Conservation (phyloP, 495 filamentous ascomycete species). For the Daldinia caldariorum region DNA sequence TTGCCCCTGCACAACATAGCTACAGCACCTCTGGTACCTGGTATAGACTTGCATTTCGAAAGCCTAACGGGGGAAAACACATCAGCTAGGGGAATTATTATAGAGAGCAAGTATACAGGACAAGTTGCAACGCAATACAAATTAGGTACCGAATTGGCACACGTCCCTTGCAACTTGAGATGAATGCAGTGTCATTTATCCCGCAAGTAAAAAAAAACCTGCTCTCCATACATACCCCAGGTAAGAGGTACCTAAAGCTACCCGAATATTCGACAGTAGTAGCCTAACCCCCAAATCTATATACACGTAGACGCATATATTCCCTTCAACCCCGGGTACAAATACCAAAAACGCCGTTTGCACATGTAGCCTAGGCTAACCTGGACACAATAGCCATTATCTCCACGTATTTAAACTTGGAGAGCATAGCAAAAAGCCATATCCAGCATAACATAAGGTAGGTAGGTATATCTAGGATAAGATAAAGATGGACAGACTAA, state of each 20-base stretch:
- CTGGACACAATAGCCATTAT: slow-evolving; percentile 15
- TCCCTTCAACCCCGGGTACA: background rate
- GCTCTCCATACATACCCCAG: background rate
- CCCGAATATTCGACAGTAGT: background rate
- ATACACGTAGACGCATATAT: background rate
- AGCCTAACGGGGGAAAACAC: too few species aligned
- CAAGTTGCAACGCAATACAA: background rate
- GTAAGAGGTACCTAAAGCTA: background rate
- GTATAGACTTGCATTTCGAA: too few species aligned
- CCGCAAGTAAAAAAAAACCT: background rate
- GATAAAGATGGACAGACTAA: background rate
- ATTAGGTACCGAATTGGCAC: background rate
- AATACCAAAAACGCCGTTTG: slow-evolving; percentile 21
- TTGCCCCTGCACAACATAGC: background rate
- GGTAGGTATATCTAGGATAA: background rate
- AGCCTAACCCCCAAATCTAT: background rate
- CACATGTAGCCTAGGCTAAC: slow-evolving; percentile 17
- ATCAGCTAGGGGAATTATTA: background rate
- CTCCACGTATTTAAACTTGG: slow-evolving; percentile 9
- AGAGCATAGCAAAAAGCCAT: background rate
- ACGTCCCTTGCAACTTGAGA: background rate
- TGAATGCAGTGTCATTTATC: background rate
- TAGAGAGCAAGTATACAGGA: background rate
- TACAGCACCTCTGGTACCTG: too few species aligned
- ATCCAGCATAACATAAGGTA: background rate